A percentile compares a stretch with the other conserved stretches of the same genome.
phyloP scores from a whole-genome alignment of 1,284 basidiomycete genomes.

The Leccinum solheimii region DNA sequence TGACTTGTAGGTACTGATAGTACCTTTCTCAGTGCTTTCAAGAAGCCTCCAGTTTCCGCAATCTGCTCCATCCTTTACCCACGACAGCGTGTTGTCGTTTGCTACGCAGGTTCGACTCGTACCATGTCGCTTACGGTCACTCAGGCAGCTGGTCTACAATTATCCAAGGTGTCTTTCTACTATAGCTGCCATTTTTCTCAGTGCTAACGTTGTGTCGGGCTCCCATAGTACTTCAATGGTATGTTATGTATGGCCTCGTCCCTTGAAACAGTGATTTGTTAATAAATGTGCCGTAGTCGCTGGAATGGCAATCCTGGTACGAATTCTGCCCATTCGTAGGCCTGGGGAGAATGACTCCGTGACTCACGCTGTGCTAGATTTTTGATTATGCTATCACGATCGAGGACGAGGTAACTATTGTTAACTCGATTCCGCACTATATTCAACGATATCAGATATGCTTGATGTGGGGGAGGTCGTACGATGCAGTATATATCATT shows the following conservation, averaged over 20 bases:
- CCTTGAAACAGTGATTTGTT: neutral
- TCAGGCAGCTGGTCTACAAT: neutral
- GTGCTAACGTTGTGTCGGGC: neutral
- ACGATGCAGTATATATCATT: neutral
- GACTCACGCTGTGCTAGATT: neutral
- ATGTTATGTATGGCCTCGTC: neutral
- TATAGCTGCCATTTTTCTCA: too few species aligned
- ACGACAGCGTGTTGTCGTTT: neutral
- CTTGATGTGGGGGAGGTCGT: neutral
- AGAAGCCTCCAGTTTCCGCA: neutral
- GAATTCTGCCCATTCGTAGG: neutral
- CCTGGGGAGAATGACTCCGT: neutral
- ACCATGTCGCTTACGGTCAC: neutral
- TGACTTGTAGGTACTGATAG: neutral
- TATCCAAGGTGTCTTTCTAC: neutral
- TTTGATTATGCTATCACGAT: slow-evolving; percentile 1
- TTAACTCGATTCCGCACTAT: neutral
- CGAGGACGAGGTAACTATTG: neutral
- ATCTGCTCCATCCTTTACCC: neutral
- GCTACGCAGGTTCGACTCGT: neutral
- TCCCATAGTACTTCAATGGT: neutral
- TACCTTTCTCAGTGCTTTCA: neutral
- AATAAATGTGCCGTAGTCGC: neutral
- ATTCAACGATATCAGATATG: neutral
- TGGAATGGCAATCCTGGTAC: neutral